Percentiles rank a stretch among this genome's conserved stretches.
Conservation (phyloP, 177 flowering plant species). For the Vitis hybrid region DNA sequence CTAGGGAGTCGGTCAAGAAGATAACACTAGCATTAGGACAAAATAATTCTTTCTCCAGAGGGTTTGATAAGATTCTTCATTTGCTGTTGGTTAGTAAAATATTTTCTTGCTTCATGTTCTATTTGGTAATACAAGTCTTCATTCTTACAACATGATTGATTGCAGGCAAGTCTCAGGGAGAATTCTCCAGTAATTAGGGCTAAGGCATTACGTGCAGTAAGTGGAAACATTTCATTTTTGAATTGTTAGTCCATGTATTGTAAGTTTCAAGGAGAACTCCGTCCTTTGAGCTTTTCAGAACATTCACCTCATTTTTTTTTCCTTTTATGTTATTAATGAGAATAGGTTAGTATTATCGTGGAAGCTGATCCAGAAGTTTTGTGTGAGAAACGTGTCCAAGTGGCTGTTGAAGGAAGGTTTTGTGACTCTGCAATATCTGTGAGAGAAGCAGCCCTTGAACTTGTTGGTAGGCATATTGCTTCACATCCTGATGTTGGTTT, state of each 20-base stretch:
- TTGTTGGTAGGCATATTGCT: constrained; percentile 97
- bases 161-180: constrained; percentile 87
- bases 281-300: neutral
- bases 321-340: constrained; percentile 6
- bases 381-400: constrained; percentile 80
- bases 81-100: constrained; percentile 73
- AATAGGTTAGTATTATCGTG: constrained; percentile 91
- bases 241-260: neutral
- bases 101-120: constrained; percentile 2
- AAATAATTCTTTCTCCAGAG: constrained; percentile 83
- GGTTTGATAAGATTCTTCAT: constrained; percentile 91
- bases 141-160: constrained; percentile 13
- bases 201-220: constrained; percentile 91
- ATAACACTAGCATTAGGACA: constrained; percentile 79
- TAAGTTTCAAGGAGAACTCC: neutral
- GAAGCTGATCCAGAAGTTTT: constrained; percentile 98
- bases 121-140: neutral
- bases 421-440: constrained; percentile 96
- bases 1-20: constrained; percentile 73
- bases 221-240: constrained; percentile 14
- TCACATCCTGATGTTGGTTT: constrained; percentile 98
- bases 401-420: constrained; percentile 97
- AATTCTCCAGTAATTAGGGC: constrained; percentile 88
- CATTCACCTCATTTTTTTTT: neutral
- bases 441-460: constrained; percentile 98